Evolutionary conservation across 345 rosid genomes (phyloP), one percentile per base, ranked within the genome.

Genomic region (Raphanus sativus): DNA sequence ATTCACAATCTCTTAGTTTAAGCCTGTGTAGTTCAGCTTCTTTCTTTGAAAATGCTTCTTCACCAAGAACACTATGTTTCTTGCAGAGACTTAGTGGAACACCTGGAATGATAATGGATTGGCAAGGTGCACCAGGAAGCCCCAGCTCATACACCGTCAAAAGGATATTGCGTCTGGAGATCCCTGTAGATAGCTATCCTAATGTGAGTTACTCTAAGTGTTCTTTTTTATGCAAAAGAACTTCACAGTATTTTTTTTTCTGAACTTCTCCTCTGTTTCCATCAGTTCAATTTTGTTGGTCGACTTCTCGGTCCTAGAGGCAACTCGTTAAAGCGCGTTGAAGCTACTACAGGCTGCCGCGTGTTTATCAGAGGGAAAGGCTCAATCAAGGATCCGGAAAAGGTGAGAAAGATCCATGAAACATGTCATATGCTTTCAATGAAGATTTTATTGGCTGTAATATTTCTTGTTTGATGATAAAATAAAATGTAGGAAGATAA

Each of bases 41-140:
- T n/a, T n/a, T n/a, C n/a, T n/a, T n/a, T n/a, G n/a, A n/a, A n/a
- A n/a, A n/a, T n/a, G n/a, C n/a, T n/a, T n/a, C n/a, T n/a, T n/a
- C n/a, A n/a, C n/a, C n/a, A n/a, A n/a, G n/a, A 52, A 15, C 62
- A 62, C 17, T 55, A 1, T 1, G 3, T 69, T 26, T 56, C 4
- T n/a, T 54, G 6, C 65, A 80, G 99, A 90, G 98, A 82, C 75
- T 89, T 81, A 84, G 96, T 79, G 96, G 97, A 60, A 91, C 93
- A 34, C 90, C 90, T 69, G 99, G 97, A 75, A 92, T 95, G 99
- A 91, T 94, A 24, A 95, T 95, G 98, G 99, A 95, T 75, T 95
- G 99, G 99, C 98, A 92, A 89, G 87, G 97, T 67, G 98, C 98
- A 24, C 97, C 96, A 1, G 94, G 98, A 65, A 95, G 99, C 77